Percentiles rank a stretch among this genome's conserved stretches.
Conservation (phyloP, 805 yeast genomes). For the Helenozyma rhizophorensis region DNA sequence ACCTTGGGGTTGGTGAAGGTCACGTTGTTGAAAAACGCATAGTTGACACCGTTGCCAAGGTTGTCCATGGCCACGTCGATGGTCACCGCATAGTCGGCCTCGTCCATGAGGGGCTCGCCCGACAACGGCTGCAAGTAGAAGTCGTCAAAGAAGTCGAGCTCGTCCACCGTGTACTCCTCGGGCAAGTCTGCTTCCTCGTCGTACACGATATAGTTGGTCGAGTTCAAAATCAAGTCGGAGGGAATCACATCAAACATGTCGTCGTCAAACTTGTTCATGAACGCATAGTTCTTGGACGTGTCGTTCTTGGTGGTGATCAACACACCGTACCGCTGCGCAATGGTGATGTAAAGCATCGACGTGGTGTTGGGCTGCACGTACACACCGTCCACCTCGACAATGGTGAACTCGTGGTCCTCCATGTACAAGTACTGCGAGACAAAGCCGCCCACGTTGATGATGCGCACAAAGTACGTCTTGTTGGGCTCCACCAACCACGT, state of each 20-base stretch:
- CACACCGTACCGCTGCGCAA: constrained; percentile 88
- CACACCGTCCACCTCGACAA: constrained; percentile 91
- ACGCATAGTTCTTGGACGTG: constrained; percentile 64
- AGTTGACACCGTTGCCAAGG: constrained; percentile 81
- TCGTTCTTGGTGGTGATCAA: constrained; percentile 68
- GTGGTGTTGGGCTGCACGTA: constrained; percentile 74
- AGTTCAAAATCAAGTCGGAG: constrained; percentile 57
- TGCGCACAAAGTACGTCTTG: constrained; percentile 76
- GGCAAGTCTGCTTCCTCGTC: constrained; percentile 38
- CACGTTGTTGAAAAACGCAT: constrained; percentile 93
- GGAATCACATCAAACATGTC: constrained; percentile 80
- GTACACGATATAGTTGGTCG: constrained; percentile 72
- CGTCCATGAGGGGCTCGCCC: constrained; percentile 46
- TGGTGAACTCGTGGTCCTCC: constrained; percentile 81
- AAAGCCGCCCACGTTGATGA: constrained; percentile 86
- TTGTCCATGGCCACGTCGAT: constrained; percentile 80
- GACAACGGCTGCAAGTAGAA: constrained; percentile 28
- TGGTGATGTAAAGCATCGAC: constrained; percentile 69
- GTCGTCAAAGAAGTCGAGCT: constrained; percentile 44
- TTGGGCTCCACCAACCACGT: constrained; percentile 80
- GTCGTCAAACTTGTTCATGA: constrained; percentile 76
- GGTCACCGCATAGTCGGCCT: constrained; percentile 65
- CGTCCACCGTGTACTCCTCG: constrained; percentile 33
- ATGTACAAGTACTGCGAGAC: constrained; percentile 85
- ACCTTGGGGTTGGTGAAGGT: constrained; percentile 78